These are phyloP conservation scores for Paraphaeosphaeria sporulosa DNA, from an alignment of 2,329 filamentous ascomycete genomes.

Conservation along the genomic window DNA sequence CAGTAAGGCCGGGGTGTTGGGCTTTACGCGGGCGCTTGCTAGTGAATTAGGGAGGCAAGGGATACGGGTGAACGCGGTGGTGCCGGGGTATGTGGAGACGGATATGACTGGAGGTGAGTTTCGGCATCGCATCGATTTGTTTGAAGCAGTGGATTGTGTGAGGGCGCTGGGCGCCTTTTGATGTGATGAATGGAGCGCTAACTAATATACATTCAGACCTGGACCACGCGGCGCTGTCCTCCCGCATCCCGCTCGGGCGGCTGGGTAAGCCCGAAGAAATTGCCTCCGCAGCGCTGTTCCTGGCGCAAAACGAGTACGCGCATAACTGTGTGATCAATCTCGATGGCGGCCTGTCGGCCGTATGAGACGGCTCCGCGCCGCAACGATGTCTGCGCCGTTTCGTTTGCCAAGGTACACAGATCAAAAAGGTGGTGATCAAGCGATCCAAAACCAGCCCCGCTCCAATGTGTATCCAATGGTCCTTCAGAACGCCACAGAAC, in stretches of 20 bases:
- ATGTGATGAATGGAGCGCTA: conserved; percentile 6
- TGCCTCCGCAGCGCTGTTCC: conserved; percentile 81
- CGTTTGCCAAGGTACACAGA: neutral
- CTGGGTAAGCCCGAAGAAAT: conserved; percentile 75
- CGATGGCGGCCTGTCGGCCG: conserved; percentile 81
- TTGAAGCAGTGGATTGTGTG: conserved; percentile 1
- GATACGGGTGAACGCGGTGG: conserved; percentile 79
- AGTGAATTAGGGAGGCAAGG: conserved; percentile 66
- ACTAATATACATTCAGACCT: conserved; percentile 48
- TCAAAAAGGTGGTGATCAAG: neutral
- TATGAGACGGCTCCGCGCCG: conserved; percentile 25
- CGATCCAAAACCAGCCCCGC: neutral
- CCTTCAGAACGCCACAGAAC: conserved; percentile 24
- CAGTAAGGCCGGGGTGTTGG: conserved; percentile 80
- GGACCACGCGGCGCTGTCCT: conserved; percentile 41
- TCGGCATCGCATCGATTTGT: too few relatives aligned
- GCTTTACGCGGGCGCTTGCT: conserved; percentile 72
- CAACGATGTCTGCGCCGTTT: neutral
- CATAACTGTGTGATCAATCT: conserved; percentile 88
- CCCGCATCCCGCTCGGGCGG: conserved; percentile 69
- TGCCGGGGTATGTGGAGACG: conserved; percentile 84
- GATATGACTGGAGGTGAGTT: conserved; percentile 76
- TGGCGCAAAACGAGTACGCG: conserved; percentile 79
- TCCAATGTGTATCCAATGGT: conserved; percentile 24
- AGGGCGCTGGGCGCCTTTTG: neutral